Evolutionary conservation across 2,329 filamentous ascomycete genomes (phyloP).

Genomic region (Ilyonectria sp.): DNA sequence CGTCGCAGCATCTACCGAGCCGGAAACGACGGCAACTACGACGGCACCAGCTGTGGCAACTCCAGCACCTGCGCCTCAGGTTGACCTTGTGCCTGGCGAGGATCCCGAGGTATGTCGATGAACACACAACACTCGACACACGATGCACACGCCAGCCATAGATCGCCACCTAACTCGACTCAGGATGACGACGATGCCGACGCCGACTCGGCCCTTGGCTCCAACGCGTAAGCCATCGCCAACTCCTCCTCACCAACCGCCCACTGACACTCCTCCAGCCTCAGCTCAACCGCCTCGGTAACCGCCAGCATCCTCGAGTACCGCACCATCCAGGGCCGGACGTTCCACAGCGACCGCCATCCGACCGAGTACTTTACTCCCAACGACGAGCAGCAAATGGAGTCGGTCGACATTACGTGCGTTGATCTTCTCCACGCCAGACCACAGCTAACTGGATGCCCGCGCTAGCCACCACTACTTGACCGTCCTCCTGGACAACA

Average conservation of each 20-base stretch:
- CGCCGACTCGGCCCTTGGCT: constrained; percentile 41
- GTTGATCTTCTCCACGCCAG: not conserved
- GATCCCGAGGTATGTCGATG: constrained; percentile 33
- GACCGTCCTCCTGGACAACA: constrained; percentile 40
- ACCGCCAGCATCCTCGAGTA: constrained; percentile 34
- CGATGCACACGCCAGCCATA: constrained; percentile 9
- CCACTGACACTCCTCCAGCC: constrained; percentile 6
- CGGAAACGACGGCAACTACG: not conserved
- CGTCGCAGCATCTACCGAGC: constrained; percentile 15
- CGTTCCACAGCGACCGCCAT: constrained; percentile 32
- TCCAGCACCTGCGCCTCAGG: constrained; percentile 33
- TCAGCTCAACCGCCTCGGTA: constrained; percentile 28
- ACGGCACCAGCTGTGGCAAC: not conserved
- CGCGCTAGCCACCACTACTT: constrained; percentile 33
- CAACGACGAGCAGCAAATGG: constrained; percentile 30
- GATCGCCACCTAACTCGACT: not conserved
- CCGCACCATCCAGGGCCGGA: constrained; percentile 31
- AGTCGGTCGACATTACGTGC: constrained; percentile 32
- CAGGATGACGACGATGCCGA: constrained; percentile 33
- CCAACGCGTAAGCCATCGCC: constrained; percentile 38
- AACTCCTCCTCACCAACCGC: not conserved
- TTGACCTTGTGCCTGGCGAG: constrained; percentile 41
- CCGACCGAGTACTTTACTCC: constrained; percentile 35
- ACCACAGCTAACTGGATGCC: not conserved
- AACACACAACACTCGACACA: not conserved